These are phyloP conservation scores for Cryptosporidium sp. DNA, from an alignment of 169 alveolate genomes.

Conservation along the genomic window DNA sequence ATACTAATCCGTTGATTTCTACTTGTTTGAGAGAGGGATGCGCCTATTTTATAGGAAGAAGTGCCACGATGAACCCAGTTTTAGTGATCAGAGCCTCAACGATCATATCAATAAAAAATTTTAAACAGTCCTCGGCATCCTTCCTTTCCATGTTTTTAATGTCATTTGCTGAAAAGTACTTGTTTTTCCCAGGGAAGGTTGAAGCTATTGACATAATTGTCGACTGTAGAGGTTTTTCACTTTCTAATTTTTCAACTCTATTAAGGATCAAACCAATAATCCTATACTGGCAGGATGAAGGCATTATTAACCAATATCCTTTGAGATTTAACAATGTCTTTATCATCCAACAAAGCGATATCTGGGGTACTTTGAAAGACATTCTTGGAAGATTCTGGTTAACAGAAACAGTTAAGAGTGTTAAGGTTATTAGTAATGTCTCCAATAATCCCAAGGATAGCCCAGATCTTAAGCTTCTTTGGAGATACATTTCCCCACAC, in stretches of 20 bases:
- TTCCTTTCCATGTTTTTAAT: conserved; percentile 40
- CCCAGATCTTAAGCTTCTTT: conserved; percentile 32
- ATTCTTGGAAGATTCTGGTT: conserved; percentile 18
- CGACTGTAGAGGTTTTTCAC: conserved; percentile 56
- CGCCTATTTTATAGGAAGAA: conserved; percentile 70
- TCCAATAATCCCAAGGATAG: conserved; percentile 35
- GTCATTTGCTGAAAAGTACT: conserved; percentile 63
- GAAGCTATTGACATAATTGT: conserved; percentile 43
- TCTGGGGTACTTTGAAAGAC: conserved; percentile 47
- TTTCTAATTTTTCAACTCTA: conserved; percentile 17
- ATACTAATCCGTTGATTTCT: conserved; percentile 36
- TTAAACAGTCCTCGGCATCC: conserved; percentile 63
- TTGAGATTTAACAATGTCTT: conserved; percentile 35
- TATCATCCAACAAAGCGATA: conserved; percentile 9
- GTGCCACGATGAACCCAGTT: conserved; percentile 30
- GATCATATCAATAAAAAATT: conserved; percentile 30
- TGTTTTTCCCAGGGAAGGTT: conserved; percentile 56
- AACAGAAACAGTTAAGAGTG: conserved; percentile 19
- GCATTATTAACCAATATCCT: conserved; percentile 50
- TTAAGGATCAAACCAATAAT: conserved; percentile 43
- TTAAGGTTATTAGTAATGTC: conserved; percentile 22
- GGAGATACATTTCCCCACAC: conserved; percentile 66
- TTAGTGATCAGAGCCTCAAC: conserved; percentile 34
- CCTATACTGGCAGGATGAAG: conserved; percentile 51
- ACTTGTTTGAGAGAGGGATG: conserved; percentile 53